These are phyloP conservation scores for Echeveria elegans DNA, from an alignment of 164 flowering plant species.

Conservation along the genomic window DNA sequence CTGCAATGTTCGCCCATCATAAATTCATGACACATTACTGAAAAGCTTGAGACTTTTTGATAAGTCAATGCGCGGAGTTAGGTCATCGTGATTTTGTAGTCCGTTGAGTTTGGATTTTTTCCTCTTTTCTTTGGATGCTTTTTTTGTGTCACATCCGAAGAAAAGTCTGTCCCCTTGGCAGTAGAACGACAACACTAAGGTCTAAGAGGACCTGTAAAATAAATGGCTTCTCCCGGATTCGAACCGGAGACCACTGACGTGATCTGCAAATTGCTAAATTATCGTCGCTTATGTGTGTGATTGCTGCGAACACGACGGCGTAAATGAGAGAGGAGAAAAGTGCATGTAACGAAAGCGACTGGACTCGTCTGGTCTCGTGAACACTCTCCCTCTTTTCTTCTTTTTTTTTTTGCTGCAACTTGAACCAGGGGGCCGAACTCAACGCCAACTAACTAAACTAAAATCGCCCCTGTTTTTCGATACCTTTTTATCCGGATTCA, in stretches of 20 bases:
- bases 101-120: not conserved
- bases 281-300: not conserved
- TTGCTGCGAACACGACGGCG: not conserved
- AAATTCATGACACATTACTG: not conserved
- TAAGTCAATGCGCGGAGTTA: not conserved
- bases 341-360: not conserved
- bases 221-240: slow-evolving; percentile 71
- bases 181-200: not conserved
- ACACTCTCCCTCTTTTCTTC: too few relatives aligned
- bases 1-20: too few relatives aligned
- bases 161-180: not conserved
- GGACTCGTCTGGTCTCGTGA: not conserved
- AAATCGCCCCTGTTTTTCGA: not conserved
- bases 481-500: not conserved
- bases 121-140: not conserved
- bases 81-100: not conserved
- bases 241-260: slow-evolving; percentile 94
- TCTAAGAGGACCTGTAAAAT: not conserved
- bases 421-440: not conserved
- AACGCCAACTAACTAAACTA: not conserved
- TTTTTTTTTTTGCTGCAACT: not conserved
- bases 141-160: not conserved
- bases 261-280: too few relatives aligned
- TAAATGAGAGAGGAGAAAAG: too few relatives aligned
- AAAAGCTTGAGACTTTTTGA: not conserved